Base-by-base conservation (phyloP, 2,329 filamentous ascomycete species). In the Fusarium buharicum region DNA sequence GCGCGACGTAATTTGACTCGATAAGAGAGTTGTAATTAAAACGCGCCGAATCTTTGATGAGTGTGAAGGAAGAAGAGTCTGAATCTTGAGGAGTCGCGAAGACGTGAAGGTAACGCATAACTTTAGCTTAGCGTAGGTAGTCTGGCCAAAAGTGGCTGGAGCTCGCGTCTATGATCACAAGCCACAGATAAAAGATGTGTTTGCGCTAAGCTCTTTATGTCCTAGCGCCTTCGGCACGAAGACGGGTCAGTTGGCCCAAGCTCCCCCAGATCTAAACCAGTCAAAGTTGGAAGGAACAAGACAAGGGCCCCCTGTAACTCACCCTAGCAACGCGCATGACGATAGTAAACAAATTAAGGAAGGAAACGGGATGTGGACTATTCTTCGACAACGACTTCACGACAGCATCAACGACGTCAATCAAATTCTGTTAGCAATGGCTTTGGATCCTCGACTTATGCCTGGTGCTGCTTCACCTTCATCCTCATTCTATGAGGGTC, bases 381-480 rank as follows among this genome's bases (percentile, higher is more conserved):
- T 76, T 71, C 75, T 77, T 68, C 75, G 75, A 55, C 73, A 73
- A 57, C 77, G 80, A 68, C 75, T 75, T 65, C 72, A 75, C 71
- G 72, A 79, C 56, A 71, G 72, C 55, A 70, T 81, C 67, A 58
- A 74, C 65, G 71, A 77, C 63, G 69, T 79, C 70, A 72, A 76
- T 62, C 72, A 77, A 65, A 76, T 74, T 56, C 67, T 81, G 61
- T 66, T 71, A 62, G 77, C 70, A 62, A 78, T 81, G 70, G 75
- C 78, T 60, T 67, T 79, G 50, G 77, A 81, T 56, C 71, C 75
- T 50, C 77, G 79, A 69, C 71, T 82, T 54, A 79, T 84, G 77
- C 79, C 80, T 47, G 72, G 78, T 50, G 36, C 57, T n/a, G 57
- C 60, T 30, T 65, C 62, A 11, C 69, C 77, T 64, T 72, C 75